A percentile compares a stretch with the other conserved stretches of the same genome.
phyloP scores from a whole-genome alignment of 176 grass and related monocot genomes.

The Microstegium vimineum region DNA sequence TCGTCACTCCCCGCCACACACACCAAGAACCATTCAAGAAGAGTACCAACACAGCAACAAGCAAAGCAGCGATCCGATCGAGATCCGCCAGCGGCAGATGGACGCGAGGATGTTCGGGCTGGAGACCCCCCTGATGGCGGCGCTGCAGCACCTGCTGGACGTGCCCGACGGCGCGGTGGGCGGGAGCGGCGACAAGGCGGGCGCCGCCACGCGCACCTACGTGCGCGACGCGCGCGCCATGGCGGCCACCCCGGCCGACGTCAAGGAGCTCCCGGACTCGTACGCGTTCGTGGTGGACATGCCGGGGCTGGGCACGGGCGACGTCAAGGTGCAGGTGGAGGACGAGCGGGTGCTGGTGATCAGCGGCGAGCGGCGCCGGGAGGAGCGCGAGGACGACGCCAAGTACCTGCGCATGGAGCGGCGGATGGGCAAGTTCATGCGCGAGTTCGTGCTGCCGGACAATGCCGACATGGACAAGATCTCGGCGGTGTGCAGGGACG shows the following conservation, averaged over 20 bases:
- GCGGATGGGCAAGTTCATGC: constrained; percentile 82
- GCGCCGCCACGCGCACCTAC: constrained; percentile 42
- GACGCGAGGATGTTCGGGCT: constrained; percentile 44
- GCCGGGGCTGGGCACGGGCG: constrained; percentile 62
- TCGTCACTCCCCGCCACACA: too few species aligned
- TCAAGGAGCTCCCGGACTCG: constrained; percentile 56
- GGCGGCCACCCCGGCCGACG: constrained; percentile 76
- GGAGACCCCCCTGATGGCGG: constrained; percentile 54
- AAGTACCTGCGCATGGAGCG: constrained; percentile 81
- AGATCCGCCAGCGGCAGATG: too few species aligned
- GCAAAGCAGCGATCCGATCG: not conserved
- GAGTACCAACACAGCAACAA: not conserved
- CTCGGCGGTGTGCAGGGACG: constrained; percentile 57
- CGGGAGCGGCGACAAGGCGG: constrained; percentile 39
- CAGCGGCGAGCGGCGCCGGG: constrained; percentile 57
- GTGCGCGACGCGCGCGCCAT: constrained; percentile 79
- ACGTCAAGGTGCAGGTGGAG: constrained; percentile 87
- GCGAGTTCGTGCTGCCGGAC: constrained; percentile 65
- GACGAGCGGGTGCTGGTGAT: constrained; percentile 71
- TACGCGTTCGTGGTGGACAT: constrained; percentile 83
- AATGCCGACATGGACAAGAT: constrained; percentile 63
- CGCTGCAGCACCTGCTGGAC: constrained; percentile 61
- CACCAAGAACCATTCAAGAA: not conserved
- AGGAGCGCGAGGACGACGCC: constrained; percentile 66
- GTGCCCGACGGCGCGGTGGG: constrained; percentile 40